These are phyloP conservation scores for Exophiala sp. DNA, from an alignment of 2,329 filamentous ascomycete genomes.

Conservation along the genomic window DNA sequence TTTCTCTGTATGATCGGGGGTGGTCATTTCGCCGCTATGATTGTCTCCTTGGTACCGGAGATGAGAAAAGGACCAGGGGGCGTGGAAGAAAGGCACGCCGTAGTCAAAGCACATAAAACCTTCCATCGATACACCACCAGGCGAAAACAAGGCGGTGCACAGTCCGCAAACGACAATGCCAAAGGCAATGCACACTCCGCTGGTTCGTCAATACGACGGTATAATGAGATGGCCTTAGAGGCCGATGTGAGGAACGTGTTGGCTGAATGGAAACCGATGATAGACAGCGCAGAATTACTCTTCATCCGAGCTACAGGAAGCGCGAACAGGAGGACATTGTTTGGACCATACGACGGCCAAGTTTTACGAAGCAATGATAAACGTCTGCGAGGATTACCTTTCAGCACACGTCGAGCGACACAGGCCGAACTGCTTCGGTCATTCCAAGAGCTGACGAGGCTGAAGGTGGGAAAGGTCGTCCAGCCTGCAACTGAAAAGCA, in stretches of 20 bases:
- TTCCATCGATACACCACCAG: conserved; percentile 97
- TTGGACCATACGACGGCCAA: conserved; percentile 85
- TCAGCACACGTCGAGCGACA: conserved; percentile 84
- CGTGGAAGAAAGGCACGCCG: conserved; percentile 74
- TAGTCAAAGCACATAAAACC: conserved; percentile 89
- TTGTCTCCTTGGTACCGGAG: conserved; percentile 80
- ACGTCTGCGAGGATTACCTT: conserved; percentile 80
- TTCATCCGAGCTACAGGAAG: conserved; percentile 86
- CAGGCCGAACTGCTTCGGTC: conserved; percentile 91
- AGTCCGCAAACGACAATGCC: conserved; percentile 89
- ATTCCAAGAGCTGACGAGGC: conserved; percentile 85
- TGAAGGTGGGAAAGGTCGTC: conserved; percentile 71
- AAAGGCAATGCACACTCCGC: conserved; percentile 92
- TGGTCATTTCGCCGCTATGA: conserved; percentile 94
- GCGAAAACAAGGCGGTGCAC: conserved; percentile 90
- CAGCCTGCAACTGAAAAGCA: conserved; percentile 35
- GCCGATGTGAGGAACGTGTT: conserved; percentile 82
- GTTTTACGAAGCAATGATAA: conserved; percentile 72
- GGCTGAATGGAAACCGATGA: conserved; percentile 74
- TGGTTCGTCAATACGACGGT: conserved; percentile 78
- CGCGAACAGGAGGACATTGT: conserved; percentile 79
- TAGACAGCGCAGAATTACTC: conserved; percentile 75
- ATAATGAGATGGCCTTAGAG: conserved; percentile 85
- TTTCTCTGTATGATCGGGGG: conserved; percentile 99
- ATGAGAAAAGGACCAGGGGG: conserved; percentile 63